Base-by-base conservation (phyloP, 2,329 filamentous ascomycete genomes). In the Paracoccidioides brasiliensis region DNA sequence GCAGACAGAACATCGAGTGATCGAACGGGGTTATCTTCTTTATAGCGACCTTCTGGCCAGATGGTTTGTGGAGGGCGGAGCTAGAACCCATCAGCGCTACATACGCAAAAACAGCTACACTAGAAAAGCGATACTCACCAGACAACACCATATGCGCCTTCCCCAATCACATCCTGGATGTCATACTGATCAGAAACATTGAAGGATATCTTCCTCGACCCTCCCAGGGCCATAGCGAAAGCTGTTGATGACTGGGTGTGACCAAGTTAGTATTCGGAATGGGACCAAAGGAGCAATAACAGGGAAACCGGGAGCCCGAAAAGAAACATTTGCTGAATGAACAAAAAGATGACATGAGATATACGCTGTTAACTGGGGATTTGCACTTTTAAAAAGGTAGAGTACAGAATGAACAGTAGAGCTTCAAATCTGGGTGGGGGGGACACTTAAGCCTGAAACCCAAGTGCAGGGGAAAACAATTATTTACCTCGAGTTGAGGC, bases 1-100 rank as follows among this genome's bases (percentile, higher is more conserved):
- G 81, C 66, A 98, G 77, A 72, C 91, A 96, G 79, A 96, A 96
- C 90, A 96, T 96, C 70, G 90, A 95, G 72, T 97, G 93, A 68
- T 98, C 93, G 73, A 98, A 98, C 5, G 93, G 93, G 0, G 90
- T 97, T 67, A 98, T 98, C 81, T 98, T 98, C 80, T 98, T 98
- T 79, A 98, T 98, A 59, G 93, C 93, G 58, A 98, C 93, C 76
- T 97, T 97, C 74, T 98, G 93, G 60, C 90, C 85, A 0, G 93
- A 97, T 28, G 93, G 93, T 76, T 97, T 97, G 78, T 98, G 93
- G 64, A 97, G 84, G 56, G 93, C 93, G 58, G 93, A 98, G 76
- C 90, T 95, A 64, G 59, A 46, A 37, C 30, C 8, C 32, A 49
- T 64, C 42, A 64, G 59, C 54, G 50, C 38, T 44, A 52, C 38